A percentile compares a stretch with the other conserved stretches of the same genome.
Conservation (phyloP, 2,329 filamentous ascomycete genomes). For the Madurella fahalii region DNA sequence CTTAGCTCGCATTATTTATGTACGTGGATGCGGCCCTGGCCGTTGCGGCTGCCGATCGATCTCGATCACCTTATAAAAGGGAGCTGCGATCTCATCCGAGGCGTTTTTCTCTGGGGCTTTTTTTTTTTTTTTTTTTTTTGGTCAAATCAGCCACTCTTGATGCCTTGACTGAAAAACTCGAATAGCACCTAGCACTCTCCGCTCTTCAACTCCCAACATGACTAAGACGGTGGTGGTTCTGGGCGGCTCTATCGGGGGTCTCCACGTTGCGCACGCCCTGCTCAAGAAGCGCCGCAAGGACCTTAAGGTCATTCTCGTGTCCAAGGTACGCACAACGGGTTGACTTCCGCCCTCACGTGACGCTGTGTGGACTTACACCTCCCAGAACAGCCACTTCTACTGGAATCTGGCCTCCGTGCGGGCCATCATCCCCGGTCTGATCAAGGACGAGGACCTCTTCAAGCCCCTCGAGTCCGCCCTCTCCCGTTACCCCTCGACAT, state of each 20-base stretch:
- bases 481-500: constrained; percentile 44
- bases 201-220: constrained; percentile 32
- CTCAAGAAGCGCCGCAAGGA: constrained; percentile 49
- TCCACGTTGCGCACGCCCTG: constrained; percentile 51
- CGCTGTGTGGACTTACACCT: background rate
- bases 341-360: background rate
- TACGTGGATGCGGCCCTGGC: background rate
- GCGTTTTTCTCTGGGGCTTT: background rate
- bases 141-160: background rate
- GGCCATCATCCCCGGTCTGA: constrained; percentile 47
- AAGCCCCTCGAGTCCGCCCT: constrained; percentile 48
- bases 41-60: background rate
- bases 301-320: constrained; percentile 52
- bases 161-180: background rate
- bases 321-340: constrained; percentile 40
- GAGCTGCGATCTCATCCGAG: background rate
- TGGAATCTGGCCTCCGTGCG: constrained; percentile 56
- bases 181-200: no score
- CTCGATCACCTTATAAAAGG: background rate
- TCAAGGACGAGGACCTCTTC: constrained; percentile 49
- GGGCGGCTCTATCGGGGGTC: constrained; percentile 51
- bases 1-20: background rate
- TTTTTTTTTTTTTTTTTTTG: background rate
- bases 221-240: constrained; percentile 51
- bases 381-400: constrained; percentile 54